Conservation (phyloP, 108 stramenopile genomes). For the Stephanodiscus minutulus region DNA sequence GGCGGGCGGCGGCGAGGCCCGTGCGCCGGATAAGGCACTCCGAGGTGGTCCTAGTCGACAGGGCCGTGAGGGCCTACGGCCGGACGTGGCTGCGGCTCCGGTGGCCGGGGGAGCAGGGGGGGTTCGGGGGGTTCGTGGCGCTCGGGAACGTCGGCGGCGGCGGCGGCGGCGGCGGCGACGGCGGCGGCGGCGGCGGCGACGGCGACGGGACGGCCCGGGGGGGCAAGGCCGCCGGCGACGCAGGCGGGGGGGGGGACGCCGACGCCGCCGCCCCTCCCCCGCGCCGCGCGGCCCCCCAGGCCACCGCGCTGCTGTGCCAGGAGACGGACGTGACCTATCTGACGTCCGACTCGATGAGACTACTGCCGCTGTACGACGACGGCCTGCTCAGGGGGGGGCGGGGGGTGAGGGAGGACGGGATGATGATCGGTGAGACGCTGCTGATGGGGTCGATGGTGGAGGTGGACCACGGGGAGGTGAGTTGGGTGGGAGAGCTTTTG, state of each 20-base stretch:
- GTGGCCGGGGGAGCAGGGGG: constrained; percentile 81
- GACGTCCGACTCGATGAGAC: constrained; percentile 67
- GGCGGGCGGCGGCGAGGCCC: no score
- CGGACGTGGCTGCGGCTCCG: constrained; percentile 80
- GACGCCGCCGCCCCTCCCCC: no score
- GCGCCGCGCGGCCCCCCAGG: no score
- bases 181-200: constrained; percentile 40
- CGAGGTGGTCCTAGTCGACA: constrained; percentile 84
- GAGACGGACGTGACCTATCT: constrained; percentile 55
- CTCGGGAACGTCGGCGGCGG: constrained; percentile 42
- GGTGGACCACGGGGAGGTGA: constrained; percentile 52
- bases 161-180: constrained; percentile 17
- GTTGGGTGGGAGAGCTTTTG: constrained; percentile 7
- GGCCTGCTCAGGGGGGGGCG: constrained; percentile 45
- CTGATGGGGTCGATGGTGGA: constrained; percentile 14
- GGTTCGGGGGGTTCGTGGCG: constrained; percentile 84
- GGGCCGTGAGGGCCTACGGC: constrained; percentile 58
- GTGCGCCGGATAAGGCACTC: constrained; percentile 82
- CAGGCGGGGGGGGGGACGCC: background rate
- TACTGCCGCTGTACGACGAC: constrained; percentile 76
- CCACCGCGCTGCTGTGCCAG: constrained; percentile 13
- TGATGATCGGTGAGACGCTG: constrained; percentile 5
- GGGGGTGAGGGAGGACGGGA: constrained; percentile 21
- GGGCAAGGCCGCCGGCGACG: background rate
- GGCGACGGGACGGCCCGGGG: constrained; percentile 27